These are phyloP conservation scores for Pinus taeda DNA, from an alignment of 75 land plant species.

Conservation along the genomic window DNA sequence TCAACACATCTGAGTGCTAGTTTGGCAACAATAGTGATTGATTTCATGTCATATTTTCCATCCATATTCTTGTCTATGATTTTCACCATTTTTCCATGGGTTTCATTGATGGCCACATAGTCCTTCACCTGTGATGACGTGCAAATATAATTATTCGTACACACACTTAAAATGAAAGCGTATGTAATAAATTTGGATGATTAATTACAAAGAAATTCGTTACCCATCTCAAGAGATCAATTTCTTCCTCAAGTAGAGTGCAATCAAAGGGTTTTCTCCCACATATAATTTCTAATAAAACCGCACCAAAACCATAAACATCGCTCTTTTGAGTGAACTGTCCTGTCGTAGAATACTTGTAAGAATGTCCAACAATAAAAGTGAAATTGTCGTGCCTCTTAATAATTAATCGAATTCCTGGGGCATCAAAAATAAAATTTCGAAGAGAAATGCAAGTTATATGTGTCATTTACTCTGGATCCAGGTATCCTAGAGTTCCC, in stretches of 20 bases:
- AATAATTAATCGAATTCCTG: too few relatives aligned
- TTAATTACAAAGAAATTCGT: too few relatives aligned
- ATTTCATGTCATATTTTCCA: slow-evolving; percentile 4
- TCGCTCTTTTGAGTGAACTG: slow-evolving; percentile 10
- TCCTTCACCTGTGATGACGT: background rate
- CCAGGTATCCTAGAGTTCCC: slow-evolving; percentile 20
- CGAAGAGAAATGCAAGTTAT: too few relatives aligned
- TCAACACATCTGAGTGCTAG: slow-evolving; percentile 24
- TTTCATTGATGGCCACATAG: background rate
- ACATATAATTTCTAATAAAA: slow-evolving; percentile 6
- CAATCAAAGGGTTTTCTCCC: background rate
- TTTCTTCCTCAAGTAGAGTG: background rate
- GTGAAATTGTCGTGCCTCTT: too few relatives aligned
- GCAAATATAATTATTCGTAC: too few relatives aligned
- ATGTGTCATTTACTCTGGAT: slow-evolving; percentile 21
- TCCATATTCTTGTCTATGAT: slow-evolving; percentile 2
- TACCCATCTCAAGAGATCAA: background rate
- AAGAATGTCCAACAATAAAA: too few relatives aligned
- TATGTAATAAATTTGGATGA: too few relatives aligned
- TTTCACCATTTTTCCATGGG: background rate
- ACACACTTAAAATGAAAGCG: too few relatives aligned
- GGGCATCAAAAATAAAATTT: too few relatives aligned
- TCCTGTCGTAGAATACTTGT: background rate
- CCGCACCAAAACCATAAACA: slow-evolving; percentile 18
- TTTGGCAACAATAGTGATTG: slow-evolving; percentile 11